These are phyloP conservation scores for Globisporangium iwayamae DNA, from an alignment of 352 stramenopile genomes.

Conservation along the genomic window DNA sequence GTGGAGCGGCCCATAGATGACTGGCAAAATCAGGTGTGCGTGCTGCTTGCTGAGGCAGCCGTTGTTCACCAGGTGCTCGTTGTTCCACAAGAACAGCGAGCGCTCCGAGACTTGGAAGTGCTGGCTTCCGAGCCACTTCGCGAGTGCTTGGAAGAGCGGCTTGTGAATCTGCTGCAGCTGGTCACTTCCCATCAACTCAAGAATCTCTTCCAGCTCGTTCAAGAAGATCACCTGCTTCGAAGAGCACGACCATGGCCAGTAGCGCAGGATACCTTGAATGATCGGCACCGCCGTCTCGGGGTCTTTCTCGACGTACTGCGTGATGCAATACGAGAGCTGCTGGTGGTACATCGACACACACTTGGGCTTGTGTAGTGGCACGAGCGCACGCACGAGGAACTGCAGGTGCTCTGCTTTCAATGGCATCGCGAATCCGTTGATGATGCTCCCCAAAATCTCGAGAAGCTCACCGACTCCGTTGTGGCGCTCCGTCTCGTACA, in stretches of 20 bases:
- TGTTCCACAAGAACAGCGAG: conserved; percentile 98
- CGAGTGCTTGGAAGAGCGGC: conserved; percentile 71
- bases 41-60: conserved; percentile 93
- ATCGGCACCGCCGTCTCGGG: conserved; percentile 95
- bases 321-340: conserved; percentile 99
- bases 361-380: conserved; percentile 98
- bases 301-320: conserved; percentile 99
- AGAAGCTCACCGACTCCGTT: conserved; percentile 97
- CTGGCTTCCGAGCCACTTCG: conserved; percentile 90
- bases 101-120: conserved; percentile 97
- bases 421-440: conserved; percentile 99
- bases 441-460: conserved; percentile 97
- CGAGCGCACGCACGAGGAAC: conserved; percentile 94
- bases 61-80: conserved; percentile 96
- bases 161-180: conserved; percentile 78
- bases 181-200: conserved; percentile 92
- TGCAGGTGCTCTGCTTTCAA: conserved; percentile 97
- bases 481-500: conserved; percentile 97
- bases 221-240: conserved; percentile 97
- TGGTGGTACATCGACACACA: conserved; percentile 97
- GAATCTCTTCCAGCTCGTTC: conserved; percentile 98
- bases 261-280: conserved; percentile 93
- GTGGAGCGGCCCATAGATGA: conserved; percentile 92
- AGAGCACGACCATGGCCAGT: conserved; percentile 93
- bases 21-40: conserved; percentile 90